Base-by-base conservation (phyloP, 108 stramenopile species). In the Skeletonema grethae region DNA sequence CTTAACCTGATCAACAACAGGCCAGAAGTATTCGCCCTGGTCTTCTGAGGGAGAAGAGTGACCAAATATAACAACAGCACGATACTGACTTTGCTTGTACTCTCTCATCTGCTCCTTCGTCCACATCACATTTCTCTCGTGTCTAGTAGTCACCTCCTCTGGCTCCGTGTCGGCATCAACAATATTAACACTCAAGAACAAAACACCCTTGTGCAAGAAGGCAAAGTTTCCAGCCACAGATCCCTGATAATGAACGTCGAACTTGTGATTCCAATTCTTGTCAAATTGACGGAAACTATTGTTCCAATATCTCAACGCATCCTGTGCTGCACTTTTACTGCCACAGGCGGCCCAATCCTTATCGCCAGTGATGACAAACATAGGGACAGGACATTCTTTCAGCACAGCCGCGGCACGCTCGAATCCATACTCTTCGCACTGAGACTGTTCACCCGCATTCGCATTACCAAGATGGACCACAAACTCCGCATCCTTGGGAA, bases 301-400 rank as follows among this genome's bases (percentile, higher is more conserved):
- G 25, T 80, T 57, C 93, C 93, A 95, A 20, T 64, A 69, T n/a
- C 39, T 20, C 24, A 88, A 73, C 1, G 88, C 50, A 13, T 64
- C 16, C 69, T 58, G 15, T 0, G 50, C 58, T 3, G 65, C 29
- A 1, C 72, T 20, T 43, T 72, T 79, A 38, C 70, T 39, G 6
- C 85, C 85, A 64, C 93, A 95, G 9, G 85, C 86, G 65, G 71
- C 73, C 90, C 90, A 92, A 65, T 95, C 93, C 24, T 84, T 70
- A 32, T 86, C 86, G 28, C 91, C 93, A 22, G 91, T 89, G 2
- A 95, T 69, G 9, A 89, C 70, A 46, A 88, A 80, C 53, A 88
- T 59, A 0, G 93, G 89, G 3, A 90, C 69, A 0, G 86, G 86
- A 34, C 83, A 79, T 36, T 84, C 48, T 45, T 69, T 55, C 25